Base-by-base conservation (phyloP, 2,329 filamentous ascomycete species). In the Colletotrichum horii region DNA sequence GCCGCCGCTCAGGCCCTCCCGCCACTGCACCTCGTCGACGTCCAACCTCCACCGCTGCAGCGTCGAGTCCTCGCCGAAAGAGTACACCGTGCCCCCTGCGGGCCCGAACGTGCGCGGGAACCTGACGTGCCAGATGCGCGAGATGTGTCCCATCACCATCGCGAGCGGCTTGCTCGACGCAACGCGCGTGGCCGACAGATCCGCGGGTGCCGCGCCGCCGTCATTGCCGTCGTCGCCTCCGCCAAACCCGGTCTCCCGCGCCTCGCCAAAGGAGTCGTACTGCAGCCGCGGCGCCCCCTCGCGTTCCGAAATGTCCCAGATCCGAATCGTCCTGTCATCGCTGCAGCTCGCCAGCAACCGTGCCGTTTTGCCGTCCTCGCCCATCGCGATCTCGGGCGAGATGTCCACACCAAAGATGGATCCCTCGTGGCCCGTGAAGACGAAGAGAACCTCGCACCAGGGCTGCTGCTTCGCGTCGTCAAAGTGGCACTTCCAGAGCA, bases 331-430 rank as follows among this genome's bases (percentile, higher is more conserved):
- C 66, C 97, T 91, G 84, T 99, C 97, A 81, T 99, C 97, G 81
- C 96, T 98, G 82, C 97, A 99, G 80, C 95, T 98, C 16, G 94
- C 94, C 38, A 99, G 88, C n/a, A 98, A 83, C 67, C 94, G 89
- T 30, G 87, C 85, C 24, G 82, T 82, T 8, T 80, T 81, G 0
- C 85, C 86, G 16, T 85, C 82, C 3, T 82, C 61, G n/a, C 34
- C 77, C 26, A 84, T 78, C 8, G 77, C 76, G 24, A 93, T 83
- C 78, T 85, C 81, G 1, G 89, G 86, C 0, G 95, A 98, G 43
- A 98, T 94, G 36, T 92, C 89, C 4, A 99, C 94, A 2, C 95
- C 96, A 79, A 98, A 99, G 32, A 99, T 94, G 1, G 96, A 98
- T 0, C 97, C 97, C 80, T 98, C 96, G 80, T 99, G 97, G 1